Evolutionary conservation across 2,329 filamentous ascomycete species (phyloP), one percentile per base, ranked within the genome.

Genomic region (Paramyrothecium sp.): DNA sequence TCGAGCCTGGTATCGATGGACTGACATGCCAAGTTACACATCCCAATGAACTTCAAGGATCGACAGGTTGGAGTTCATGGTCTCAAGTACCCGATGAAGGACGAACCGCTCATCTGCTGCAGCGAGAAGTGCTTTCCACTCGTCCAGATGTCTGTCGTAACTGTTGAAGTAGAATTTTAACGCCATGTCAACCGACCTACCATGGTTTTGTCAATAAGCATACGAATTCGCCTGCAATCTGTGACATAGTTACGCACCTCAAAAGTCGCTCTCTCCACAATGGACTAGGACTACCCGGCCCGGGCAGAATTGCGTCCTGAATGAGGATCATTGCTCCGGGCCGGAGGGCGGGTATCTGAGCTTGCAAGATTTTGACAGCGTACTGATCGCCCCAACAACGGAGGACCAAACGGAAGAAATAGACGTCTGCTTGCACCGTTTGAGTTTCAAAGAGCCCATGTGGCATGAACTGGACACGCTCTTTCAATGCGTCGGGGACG

Each of bases 341-440:
- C 7, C 47, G 47, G 47, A 49, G 47, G 47, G 22, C 22, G 19
- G 47, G 47, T 8, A 49, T 49, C 19, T 49, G 47, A 23, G 47
- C 19, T 49, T 49, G 47, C 47, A 49, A 49, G 47, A 49, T 49
- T 49, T 49, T 49, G 4, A 49, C 47, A 49, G 47, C 47, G 47
- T 49, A 49, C 20, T 49, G 47, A 21, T 49, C 47, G 47, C 47
- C 47, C 47, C 47, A 49, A 7, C 7, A 8, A 22, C 47, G 47
- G 47, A 49, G 47, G 47, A 49, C 20, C 47, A 49, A 8, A 49
- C 47, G 47, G 19, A 49, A 49, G 47, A 49, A 49, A 23, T 49
- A 49, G 22, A 49, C 47, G 22, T 49, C 47, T 49, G 47, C 47
- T 23, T 49, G 47, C 47, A 4, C 47, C 20, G 19, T 49, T 20